Conservation (phyloP, 495 filamentous ascomycete species). For the Lindgomyces ingoldianus region DNA sequence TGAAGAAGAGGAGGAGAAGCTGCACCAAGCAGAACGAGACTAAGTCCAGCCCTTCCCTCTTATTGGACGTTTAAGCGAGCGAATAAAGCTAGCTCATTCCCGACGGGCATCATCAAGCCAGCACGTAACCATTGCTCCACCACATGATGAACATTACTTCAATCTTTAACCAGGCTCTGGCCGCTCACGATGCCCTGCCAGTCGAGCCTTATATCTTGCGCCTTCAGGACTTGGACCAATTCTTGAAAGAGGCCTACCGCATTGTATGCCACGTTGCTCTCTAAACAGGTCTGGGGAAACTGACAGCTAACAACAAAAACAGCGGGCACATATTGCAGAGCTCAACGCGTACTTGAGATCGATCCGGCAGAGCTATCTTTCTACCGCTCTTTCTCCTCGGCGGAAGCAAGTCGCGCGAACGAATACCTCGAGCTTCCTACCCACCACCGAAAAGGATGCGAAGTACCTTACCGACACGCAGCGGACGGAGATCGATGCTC, state of each 20-base stretch:
- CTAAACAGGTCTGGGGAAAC: not conserved
- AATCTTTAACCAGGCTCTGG: slow-evolving; percentile 67
- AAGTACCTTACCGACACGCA: slow-evolving; percentile 47
- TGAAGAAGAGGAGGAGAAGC: not conserved
- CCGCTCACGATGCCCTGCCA: slow-evolving; percentile 54
- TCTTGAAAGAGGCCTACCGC: slow-evolving; percentile 91
- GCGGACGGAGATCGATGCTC: slow-evolving; percentile 72
- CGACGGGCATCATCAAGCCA: not conserved
- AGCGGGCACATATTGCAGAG: slow-evolving; percentile 84
- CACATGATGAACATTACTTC: slow-evolving; percentile 64
- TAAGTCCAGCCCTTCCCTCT: no score
- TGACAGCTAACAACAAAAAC: slow-evolving; percentile 13
- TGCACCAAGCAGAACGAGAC: not conserved
- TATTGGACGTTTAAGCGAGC: not conserved
- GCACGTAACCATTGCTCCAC: slow-evolving; percentile 37
- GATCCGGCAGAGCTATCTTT: slow-evolving; percentile 89
- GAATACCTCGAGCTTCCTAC: slow-evolving; percentile 39
- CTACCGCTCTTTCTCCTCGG: slow-evolving; percentile 60
- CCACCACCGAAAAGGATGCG: slow-evolving; percentile 66
- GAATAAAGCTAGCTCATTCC: not conserved
- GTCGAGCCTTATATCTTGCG: slow-evolving; percentile 46
- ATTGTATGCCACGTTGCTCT: slow-evolving; percentile 64
- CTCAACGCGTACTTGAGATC: slow-evolving; percentile 75
- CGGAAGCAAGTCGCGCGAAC: slow-evolving; percentile 49
- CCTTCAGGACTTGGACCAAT: slow-evolving; percentile 69